Conservation (phyloP, 192 early-diverging fungal genomes). For the Cetraspora pellucida region DNA sequence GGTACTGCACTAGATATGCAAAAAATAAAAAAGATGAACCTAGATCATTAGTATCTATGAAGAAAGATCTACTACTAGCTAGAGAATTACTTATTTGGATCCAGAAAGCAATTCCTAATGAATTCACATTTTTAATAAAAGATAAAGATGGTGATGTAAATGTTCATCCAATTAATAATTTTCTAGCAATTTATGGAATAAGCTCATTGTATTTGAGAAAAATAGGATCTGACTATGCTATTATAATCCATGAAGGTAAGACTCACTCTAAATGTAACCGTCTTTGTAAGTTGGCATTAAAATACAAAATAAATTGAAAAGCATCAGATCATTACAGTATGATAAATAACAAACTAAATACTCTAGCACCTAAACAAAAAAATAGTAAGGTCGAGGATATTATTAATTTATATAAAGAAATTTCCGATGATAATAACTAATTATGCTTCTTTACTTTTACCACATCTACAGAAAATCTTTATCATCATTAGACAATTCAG, state of each 20-base stretch:
- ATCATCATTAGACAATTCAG: no score
- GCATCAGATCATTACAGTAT: conserved; percentile 14
- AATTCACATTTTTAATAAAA: conserved; percentile 3
- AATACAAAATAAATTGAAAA: background rate
- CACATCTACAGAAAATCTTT: background rate
- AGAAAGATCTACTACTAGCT: conserved; percentile 11
- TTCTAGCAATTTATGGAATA: background rate
- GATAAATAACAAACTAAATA: conserved; percentile 3
- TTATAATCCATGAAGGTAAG: conserved; percentile 4
- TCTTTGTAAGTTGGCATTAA: conserved; percentile 2
- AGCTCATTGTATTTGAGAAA: background rate
- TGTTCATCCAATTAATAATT: no score
- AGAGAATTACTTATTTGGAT: conserved; percentile 16
- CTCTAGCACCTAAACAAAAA: no score
- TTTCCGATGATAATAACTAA: background rate
- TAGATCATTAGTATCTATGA: conserved; percentile 4
- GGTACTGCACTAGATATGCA: conserved; percentile 13
- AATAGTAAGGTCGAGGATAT: no score
- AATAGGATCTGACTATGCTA: conserved; percentile 5
- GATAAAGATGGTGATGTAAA: background rate
- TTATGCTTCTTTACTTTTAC: background rate
- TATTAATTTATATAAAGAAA: no score
- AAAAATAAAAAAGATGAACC: conserved; percentile 16
- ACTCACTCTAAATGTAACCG: background rate
- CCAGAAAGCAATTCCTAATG: background rate